Percentiles rank a stretch among this genome's conserved stretches.
These are phyloP conservation scores for Candida railenensis DNA, from an alignment of 805 yeast species.

Conservation along the genomic window DNA sequence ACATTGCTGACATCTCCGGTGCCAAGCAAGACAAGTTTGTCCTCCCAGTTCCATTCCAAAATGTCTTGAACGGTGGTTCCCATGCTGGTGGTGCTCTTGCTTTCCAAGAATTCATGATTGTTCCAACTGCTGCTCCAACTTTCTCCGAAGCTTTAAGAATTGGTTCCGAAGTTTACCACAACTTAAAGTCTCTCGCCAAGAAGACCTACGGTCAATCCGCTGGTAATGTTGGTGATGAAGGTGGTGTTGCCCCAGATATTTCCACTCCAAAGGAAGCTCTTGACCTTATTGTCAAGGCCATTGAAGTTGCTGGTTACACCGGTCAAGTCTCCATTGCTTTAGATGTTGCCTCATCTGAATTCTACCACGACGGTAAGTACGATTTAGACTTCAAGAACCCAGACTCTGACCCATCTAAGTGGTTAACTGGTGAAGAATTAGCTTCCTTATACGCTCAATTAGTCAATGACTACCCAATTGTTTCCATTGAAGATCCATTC, in stretches of 20 bases:
- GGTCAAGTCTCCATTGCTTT: slow-evolving; percentile 20
- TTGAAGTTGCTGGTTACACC: slow-evolving; percentile 16
- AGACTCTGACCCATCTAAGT: slow-evolving; percentile 14
- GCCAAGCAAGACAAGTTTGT: slow-evolving; percentile 10
- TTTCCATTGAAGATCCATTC: slow-evolving; percentile 22
- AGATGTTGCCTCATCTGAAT: slow-evolving; percentile 22
- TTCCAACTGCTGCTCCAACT: slow-evolving; percentile 14
- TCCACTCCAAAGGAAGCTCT: slow-evolving; percentile 19
- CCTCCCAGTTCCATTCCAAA: slow-evolving; percentile 23
- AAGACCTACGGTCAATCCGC: slow-evolving; percentile 19
- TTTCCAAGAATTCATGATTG: slow-evolving; percentile 25
- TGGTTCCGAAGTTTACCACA: slow-evolving; percentile 21
- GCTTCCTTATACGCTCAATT: slow-evolving; percentile 15
- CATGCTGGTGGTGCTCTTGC: slow-evolving; percentile 25
- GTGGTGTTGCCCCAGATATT: slow-evolving; percentile 22
- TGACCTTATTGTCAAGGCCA: slow-evolving; percentile 18
- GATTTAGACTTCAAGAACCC: slow-evolving; percentile 21
- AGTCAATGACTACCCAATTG: slow-evolving; percentile 18
- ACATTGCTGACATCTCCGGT: slow-evolving; percentile 16
- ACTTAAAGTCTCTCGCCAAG: slow-evolving; percentile 16
- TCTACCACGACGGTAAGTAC: slow-evolving; percentile 19
- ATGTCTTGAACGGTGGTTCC: slow-evolving; percentile 22
- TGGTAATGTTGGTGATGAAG: slow-evolving; percentile 25
- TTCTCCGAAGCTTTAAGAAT: slow-evolving; percentile 19
- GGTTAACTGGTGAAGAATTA: slow-evolving; percentile 19